Evolutionary conservation across 78 protist species (phyloP), one percentile per base, ranked within the genome.

Genomic region (Chrysochromulina tobinii): DNA sequence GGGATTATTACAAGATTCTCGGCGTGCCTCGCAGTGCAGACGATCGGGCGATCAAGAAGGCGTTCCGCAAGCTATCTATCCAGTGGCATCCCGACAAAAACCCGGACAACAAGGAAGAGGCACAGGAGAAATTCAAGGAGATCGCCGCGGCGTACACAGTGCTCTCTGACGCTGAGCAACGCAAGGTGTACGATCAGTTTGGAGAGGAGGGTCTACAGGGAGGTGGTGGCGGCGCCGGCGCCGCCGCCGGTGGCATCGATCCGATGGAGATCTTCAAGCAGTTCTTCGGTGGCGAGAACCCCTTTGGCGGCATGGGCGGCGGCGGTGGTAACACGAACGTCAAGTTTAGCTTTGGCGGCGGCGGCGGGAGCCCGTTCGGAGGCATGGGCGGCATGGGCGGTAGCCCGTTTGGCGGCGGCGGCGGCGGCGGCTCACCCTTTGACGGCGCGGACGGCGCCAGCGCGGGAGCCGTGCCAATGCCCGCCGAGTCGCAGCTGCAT

Each of bases 21-120:
- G 73, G 73, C 73, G 73, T 67, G n/a, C 73, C 73, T 3, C 73
- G 73, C 73, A 23, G 5, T 0, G 73, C 73, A 7, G 17, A 14
- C 38, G 73, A 67, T 2, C 25, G 38, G 38, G 38, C n/a, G 8
- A 77, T 77, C 85, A 77, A 77, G 59, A 77, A 77, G n/a, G 85
- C 85, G 55, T 81, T 14, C 50, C 2, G 64, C 9, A 53, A 25
- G 66, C 17, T 6, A 53, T 11, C 67, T 3, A 3, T 81, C 54
- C 1, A n/a, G 21, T 87, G 90, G 90, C 90, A 87, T 11, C 90
- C 90, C 64, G 90, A 87, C 75, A 87, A 87, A 64, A 87, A 87
- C 69, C 66, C 57, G 21, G n/a, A 53, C 57, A 86, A 55, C 75
- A 53, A 55, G n/a, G 89, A 86, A 54, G 75, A 61, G 61, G 90